A percentile compares a stretch with the other conserved stretches of the same genome.
Conservation (phyloP, 441 rosid genomes). For the Gossypium gossypioides region DNA sequence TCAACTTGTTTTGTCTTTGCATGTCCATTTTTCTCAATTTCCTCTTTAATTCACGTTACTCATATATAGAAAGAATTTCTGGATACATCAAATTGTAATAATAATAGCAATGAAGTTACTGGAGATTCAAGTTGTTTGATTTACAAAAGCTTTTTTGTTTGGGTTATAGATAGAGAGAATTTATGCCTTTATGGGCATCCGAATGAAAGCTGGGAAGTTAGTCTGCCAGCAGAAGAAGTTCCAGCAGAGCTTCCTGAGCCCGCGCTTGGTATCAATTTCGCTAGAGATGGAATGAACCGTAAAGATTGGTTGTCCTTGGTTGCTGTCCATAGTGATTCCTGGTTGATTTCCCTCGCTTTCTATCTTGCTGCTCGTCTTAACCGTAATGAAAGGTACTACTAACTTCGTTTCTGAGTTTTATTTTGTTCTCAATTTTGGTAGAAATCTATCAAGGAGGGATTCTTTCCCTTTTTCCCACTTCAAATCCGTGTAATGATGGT, state of each 20-base stretch:
- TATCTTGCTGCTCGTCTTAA: conserved; percentile 50
- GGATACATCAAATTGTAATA: not conserved
- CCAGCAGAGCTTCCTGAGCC: conserved; percentile 53
- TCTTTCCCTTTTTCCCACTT: not conserved
- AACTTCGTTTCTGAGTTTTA: not conserved
- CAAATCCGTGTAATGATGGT: not conserved
- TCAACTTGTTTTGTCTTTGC: not conserved
- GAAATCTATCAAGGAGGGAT: not conserved
- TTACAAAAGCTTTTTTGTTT: conserved; percentile 23
- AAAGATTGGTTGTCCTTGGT: conserved; percentile 49
- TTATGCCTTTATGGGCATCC: conserved; percentile 50
- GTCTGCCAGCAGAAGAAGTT: conserved; percentile 44
- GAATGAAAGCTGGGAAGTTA: conserved; percentile 50
- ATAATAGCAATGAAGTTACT: not conserved
- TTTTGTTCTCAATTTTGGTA: not conserved
- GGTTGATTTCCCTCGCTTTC: conserved; percentile 56
- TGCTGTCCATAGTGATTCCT: conserved; percentile 47
- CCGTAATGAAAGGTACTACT: conserved; percentile 34
- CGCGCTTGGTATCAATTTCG: conserved; percentile 47
- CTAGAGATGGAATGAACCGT: conserved; percentile 49
- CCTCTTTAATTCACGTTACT: too few species aligned
- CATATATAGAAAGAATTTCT: not conserved
- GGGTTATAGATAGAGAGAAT: conserved; percentile 38
- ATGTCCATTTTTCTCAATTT: not conserved
- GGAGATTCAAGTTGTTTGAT: not conserved